Evolutionary conservation across 2,329 filamentous ascomycete genomes (phyloP).

Genomic region (Coleophoma cylindrospora): DNA sequence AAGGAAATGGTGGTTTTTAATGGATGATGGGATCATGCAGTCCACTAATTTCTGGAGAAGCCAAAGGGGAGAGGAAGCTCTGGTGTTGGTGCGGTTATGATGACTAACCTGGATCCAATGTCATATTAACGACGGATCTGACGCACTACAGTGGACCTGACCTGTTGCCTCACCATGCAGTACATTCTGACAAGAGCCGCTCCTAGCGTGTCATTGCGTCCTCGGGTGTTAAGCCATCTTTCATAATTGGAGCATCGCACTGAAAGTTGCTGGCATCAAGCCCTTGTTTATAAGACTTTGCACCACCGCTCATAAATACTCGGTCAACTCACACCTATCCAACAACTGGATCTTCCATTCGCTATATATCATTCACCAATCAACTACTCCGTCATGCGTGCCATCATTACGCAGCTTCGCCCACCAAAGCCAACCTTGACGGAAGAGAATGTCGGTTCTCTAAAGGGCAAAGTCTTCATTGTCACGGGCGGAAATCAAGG

Average conservation of each 20-base stretch:
- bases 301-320: too few species aligned
- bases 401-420: conserved; percentile 12
- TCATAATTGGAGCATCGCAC: neutral
- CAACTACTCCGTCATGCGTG: neutral
- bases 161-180: neutral
- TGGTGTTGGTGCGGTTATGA: conserved; percentile 3
- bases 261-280: too few species aligned
- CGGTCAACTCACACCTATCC: too few species aligned
- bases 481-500: conserved; percentile 33
- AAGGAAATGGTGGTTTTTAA: conserved; percentile 23
- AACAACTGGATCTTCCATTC: too few species aligned
- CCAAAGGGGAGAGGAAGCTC: conserved; percentile 16
- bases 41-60: conserved; percentile 25
- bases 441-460: conserved; percentile 31
- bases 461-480: conserved; percentile 31
- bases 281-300: too few species aligned
- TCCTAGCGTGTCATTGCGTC: neutral
- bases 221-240: neutral
- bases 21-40: conserved; percentile 19
- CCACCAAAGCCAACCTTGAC: conserved; percentile 34
- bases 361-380: neutral
- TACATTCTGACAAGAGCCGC: neutral
- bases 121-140: neutral
- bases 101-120: neutral
- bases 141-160: neutral